phyloP scores from a whole-genome alignment of 2,329 filamentous ascomycete genomes.

The Diplodia seriata region DNA sequence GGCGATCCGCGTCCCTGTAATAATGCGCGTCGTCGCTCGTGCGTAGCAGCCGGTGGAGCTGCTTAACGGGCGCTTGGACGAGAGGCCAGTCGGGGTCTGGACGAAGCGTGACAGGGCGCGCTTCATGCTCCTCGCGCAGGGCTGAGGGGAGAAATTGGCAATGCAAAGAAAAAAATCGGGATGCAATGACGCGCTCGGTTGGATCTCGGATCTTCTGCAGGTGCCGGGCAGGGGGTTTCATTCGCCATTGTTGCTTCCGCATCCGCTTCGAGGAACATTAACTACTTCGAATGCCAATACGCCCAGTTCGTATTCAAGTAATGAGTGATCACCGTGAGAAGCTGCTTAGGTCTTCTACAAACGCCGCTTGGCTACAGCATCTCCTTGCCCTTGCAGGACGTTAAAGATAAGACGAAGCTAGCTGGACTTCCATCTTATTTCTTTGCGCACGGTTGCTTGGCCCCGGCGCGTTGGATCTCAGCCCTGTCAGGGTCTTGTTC shows the following conservation, averaged over 20 bases:
- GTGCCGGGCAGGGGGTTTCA: not conserved
- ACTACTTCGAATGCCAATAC: not conserved
- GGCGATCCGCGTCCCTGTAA: slow-evolving; percentile 28
- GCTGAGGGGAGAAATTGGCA: slow-evolving; percentile 10
- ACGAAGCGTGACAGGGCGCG: slow-evolving; percentile 26
- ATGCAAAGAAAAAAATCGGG: slow-evolving; percentile 23
- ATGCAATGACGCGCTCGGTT: slow-evolving; percentile 29
- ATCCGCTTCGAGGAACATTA: not conserved
- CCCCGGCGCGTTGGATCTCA: not conserved
- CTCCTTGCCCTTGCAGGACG: not conserved
- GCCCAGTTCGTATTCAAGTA: not conserved
- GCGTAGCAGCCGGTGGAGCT: slow-evolving; percentile 3
- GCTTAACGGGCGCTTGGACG: slow-evolving; percentile 28
- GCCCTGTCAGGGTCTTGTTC: slow-evolving; percentile 1
- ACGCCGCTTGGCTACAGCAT: not conserved
- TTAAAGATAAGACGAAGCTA: not conserved
- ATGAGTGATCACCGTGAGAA: not conserved
- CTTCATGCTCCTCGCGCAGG: slow-evolving; percentile 27
- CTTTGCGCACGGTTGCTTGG: not conserved
- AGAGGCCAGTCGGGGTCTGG: not conserved
- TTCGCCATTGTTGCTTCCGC: not conserved
- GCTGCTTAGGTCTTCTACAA: not conserved
- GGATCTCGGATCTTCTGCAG: slow-evolving; percentile 11
- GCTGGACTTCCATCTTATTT: not conserved
- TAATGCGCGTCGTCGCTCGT: slow-evolving; percentile 10